Evolutionary conservation across 2,329 filamentous ascomycete species (phyloP).

Genomic region (Pseudocercospora fijiensis): DNA sequence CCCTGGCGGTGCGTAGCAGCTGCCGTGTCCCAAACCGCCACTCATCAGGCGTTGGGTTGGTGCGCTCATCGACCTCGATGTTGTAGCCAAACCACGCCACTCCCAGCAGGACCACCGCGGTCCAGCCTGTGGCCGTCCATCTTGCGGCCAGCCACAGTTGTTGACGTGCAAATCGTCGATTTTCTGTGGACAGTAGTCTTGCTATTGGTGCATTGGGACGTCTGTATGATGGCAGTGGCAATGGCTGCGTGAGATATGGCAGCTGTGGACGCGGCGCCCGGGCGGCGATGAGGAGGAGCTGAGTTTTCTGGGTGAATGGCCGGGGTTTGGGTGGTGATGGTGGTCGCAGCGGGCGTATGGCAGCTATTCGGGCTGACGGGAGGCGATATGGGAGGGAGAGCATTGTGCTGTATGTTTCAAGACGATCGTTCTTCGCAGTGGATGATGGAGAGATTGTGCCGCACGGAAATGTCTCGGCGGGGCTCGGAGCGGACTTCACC

Average conservation of each 20-base stretch:
- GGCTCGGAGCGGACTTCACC: neutral
- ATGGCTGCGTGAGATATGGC: slow-evolving; percentile 62
- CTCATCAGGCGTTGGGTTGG: slow-evolving; percentile 77
- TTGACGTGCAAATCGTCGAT: slow-evolving; percentile 66
- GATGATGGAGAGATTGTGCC: neutral
- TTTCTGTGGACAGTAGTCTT: slow-evolving; percentile 77
- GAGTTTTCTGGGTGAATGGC: slow-evolving; percentile 59
- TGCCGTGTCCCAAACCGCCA: slow-evolving; percentile 73
- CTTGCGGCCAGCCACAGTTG: slow-evolving; percentile 69
- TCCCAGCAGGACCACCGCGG: slow-evolving; percentile 59
- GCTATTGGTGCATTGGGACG: slow-evolving; percentile 49
- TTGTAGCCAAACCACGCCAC: slow-evolving; percentile 65
- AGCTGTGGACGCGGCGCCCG: slow-evolving; percentile 60
- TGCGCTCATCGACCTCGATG: slow-evolving; percentile 72
- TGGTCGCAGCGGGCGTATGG: slow-evolving; percentile 31
- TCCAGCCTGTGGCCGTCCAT: slow-evolving; percentile 65
- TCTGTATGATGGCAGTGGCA: slow-evolving; percentile 45
- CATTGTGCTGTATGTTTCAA: slow-evolving; percentile 21
- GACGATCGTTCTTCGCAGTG: neutral
- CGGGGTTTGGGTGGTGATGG: slow-evolving; percentile 39
- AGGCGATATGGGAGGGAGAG: slow-evolving; percentile 24
- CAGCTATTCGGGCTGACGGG: slow-evolving; percentile 24
- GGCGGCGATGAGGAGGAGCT: slow-evolving; percentile 53
- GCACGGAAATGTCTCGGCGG: neutral
- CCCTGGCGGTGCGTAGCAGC: slow-evolving; percentile 60